Conservation (phyloP, 2,329 filamentous ascomycete species). For the Paraconiothyrium brasiliense region DNA sequence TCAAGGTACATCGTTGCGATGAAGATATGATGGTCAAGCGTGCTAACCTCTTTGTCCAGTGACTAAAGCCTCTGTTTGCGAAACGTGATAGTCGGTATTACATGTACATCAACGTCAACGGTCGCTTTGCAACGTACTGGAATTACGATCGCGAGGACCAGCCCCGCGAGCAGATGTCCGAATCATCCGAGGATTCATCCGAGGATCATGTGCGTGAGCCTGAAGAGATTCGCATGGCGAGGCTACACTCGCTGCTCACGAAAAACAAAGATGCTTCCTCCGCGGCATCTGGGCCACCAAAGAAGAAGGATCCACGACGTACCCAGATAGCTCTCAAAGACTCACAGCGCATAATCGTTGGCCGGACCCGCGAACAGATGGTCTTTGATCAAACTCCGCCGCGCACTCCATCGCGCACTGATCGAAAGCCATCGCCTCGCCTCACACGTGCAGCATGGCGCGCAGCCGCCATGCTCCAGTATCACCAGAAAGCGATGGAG, state of each 20-base stretch:
- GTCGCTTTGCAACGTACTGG: background rate
- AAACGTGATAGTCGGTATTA: background rate
- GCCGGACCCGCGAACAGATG: background rate
- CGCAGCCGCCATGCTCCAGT: constrained; percentile 10
- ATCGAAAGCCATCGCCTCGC: constrained; percentile 4
- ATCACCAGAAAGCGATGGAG: constrained; percentile 7
- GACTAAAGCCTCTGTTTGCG: background rate
- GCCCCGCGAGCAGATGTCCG: background rate
- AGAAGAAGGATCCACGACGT: constrained; percentile 2
- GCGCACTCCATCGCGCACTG: background rate
- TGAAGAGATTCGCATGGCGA: constrained; percentile 13
- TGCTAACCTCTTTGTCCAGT: background rate
- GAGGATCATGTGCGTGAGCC: constrained; percentile 1
- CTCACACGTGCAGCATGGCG: constrained; percentile 11
- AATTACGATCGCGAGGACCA: background rate
- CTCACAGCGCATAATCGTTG: background rate
- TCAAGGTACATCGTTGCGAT: background rate
- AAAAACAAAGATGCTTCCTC: background rate
- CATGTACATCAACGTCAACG: background rate
- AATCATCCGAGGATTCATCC: background rate
- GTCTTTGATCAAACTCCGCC: background rate
- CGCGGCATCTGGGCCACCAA: background rate
- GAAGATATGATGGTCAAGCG: background rate
- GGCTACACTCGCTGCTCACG: constrained; percentile 15
- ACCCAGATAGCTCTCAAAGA: background rate